Conservation (phyloP, 129 eudicot genomes). For the Mikania micrantha region DNA sequence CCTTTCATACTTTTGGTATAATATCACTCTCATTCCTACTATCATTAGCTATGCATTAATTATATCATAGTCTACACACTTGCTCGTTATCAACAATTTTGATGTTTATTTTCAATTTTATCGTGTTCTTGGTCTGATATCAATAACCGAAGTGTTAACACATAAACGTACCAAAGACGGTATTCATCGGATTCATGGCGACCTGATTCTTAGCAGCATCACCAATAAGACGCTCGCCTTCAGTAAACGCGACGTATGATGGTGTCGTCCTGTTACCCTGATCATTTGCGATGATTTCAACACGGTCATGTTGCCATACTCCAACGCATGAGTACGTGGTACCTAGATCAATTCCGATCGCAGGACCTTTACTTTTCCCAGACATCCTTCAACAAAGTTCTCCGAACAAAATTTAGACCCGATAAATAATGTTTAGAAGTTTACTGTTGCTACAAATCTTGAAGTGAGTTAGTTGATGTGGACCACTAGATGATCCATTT, state of each 20-base stretch:
- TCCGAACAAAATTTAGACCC: not conserved
- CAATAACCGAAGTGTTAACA: too few species aligned
- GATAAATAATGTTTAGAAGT: not conserved
- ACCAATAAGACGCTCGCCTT: conserved; percentile 47
- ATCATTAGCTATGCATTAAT: too few species aligned
- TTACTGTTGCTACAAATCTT: conserved; percentile 4
- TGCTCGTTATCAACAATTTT: too few species aligned
- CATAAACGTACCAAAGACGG: conserved; percentile 40
- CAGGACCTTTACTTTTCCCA: conserved; percentile 52
- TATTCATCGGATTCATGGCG: conserved; percentile 56
- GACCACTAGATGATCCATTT: not conserved
- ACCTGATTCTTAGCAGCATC: conserved; percentile 60
- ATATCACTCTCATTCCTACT: too few species aligned
- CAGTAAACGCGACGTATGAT: conserved; percentile 53
- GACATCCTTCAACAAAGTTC: conserved; percentile 27
- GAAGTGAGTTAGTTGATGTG: conserved; percentile 14
- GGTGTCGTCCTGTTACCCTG: conserved; percentile 65
- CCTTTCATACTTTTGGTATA: too few species aligned
- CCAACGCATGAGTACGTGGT: conserved; percentile 52
- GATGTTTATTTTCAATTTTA: too few species aligned
- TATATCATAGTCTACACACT: too few species aligned
- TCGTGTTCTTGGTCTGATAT: too few species aligned
- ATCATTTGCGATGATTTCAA: conserved; percentile 54
- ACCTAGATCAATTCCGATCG: conserved; percentile 54
- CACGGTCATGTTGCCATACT: conserved; percentile 59